Conservation (phyloP, 176 grass and related monocot genomes). For the Cenchrus purpureus region DNA sequence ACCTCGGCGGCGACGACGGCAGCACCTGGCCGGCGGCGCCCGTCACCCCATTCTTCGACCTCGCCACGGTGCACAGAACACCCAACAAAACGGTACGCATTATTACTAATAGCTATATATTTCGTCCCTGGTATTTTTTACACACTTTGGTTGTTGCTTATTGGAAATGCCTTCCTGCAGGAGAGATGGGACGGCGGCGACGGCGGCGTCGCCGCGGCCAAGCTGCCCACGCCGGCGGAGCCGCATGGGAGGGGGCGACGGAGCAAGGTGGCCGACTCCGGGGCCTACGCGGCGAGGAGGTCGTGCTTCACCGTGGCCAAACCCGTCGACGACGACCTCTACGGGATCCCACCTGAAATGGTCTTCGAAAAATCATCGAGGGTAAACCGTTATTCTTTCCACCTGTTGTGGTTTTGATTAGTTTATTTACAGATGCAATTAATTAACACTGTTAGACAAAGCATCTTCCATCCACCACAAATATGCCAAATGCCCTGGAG, state of each 20-base stretch:
- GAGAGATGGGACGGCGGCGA: neutral
- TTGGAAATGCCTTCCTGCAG: neutral
- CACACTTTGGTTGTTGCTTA: neutral
- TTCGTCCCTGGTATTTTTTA: too few species aligned
- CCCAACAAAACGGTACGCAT: neutral
- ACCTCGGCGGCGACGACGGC: too few species aligned
- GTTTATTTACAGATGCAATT: too few species aligned
- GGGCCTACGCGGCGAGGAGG: neutral
- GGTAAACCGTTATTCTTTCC: neutral
- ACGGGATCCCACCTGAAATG: conserved; percentile 41
- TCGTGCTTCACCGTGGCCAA: neutral
- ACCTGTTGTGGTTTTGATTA: too few species aligned
- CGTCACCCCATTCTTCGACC: conserved; percentile 18
- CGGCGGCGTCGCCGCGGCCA: neutral
- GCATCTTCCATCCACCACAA: too few species aligned
- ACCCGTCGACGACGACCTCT: conserved; percentile 44
- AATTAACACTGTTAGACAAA: too few species aligned
- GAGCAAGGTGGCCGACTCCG: conserved; percentile 23
- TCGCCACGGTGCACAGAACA: neutral
- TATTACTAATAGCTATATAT: too few species aligned
- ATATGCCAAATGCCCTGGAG: too few species aligned
- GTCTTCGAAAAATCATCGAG: conserved; percentile 13
- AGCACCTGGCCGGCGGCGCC: neutral
- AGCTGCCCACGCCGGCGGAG: neutral
- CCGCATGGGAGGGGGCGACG: neutral